Evolutionary conservation across 2,329 filamentous ascomycete species (phyloP).

Genomic region (Sporothrix variecibatus): DNA sequence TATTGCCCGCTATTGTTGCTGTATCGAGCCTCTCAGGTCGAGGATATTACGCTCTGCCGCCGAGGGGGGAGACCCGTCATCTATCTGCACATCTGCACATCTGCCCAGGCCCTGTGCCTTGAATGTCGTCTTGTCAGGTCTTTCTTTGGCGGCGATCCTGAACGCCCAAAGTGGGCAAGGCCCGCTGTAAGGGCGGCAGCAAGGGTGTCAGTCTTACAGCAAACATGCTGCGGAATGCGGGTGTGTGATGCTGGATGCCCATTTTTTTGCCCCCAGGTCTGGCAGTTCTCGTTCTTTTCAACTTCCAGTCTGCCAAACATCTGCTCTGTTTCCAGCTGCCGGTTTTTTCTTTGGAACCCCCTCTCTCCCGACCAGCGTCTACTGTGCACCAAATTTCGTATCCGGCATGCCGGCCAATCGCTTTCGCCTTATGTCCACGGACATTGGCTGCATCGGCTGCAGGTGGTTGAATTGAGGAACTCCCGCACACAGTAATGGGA

Average conservation of each 20-base stretch:
- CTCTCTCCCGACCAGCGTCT: background rate
- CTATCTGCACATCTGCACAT: background rate
- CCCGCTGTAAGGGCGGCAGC: background rate
- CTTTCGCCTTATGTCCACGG: background rate
- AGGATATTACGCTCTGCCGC: background rate
- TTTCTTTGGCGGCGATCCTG: background rate
- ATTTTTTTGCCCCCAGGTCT: background rate
- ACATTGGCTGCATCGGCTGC: conserved; percentile 13
- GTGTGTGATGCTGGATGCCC: background rate
- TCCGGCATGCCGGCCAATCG: conserved; percentile 14
- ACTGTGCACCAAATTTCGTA: background rate
- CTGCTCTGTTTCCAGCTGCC: conserved; percentile 11
- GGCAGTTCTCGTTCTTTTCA: background rate
- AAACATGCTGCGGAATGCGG: background rate
- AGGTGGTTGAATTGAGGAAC: conserved; percentile 11
- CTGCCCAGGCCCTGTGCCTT: background rate
- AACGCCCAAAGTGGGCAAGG: background rate
- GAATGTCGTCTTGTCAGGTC: background rate
- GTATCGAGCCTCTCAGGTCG: background rate
- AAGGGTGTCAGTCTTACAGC: background rate
- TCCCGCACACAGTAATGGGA: background rate
- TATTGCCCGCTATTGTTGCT: background rate
- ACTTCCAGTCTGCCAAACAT: background rate
- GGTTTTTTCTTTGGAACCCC: background rate
- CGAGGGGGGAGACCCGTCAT: background rate